Evolutionary conservation across 352 stramenopile species (phyloP).

Genomic region (Phytophthora sansomeana): DNA sequence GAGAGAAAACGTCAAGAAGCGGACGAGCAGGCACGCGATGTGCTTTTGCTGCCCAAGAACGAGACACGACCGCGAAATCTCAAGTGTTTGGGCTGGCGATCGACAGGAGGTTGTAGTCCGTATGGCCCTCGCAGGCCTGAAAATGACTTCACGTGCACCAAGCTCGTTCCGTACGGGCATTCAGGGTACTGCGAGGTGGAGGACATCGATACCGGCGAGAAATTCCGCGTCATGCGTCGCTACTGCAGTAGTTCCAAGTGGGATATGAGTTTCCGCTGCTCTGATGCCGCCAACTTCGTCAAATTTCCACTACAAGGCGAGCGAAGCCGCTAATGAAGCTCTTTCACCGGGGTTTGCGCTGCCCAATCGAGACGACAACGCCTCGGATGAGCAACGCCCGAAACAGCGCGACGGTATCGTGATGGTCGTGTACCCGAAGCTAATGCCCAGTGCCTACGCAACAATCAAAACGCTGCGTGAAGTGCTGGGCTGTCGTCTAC

Average conservation of each 20-base stretch:
- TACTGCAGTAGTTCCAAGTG: constrained; percentile 46
- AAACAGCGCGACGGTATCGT: constrained; percentile 48
- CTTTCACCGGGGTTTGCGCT: constrained; percentile 29
- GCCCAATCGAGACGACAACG: constrained; percentile 26
- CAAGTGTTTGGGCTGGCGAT: constrained; percentile 42
- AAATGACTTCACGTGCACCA: constrained; percentile 26
- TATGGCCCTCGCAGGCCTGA: constrained; percentile 33
- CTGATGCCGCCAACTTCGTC: constrained; percentile 54
- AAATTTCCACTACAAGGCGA: constrained; percentile 46
- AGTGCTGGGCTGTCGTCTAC: constrained; percentile 49
- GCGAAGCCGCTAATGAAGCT: constrained; percentile 25
- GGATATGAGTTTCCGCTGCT: constrained; percentile 53
- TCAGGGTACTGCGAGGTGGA: constrained; percentile 56
- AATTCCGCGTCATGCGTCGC: constrained; percentile 45
- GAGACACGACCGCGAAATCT: constrained; percentile 31
- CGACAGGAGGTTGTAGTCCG: constrained; percentile 36
- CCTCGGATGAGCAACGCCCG: not conserved
- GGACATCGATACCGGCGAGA: constrained; percentile 41
- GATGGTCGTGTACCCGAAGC: constrained; percentile 66
- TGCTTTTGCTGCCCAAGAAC: constrained; percentile 40
- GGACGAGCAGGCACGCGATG: constrained; percentile 38
- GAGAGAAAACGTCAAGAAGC: constrained; percentile 29
- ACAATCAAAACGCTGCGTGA: constrained; percentile 49
- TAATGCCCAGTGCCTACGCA: constrained; percentile 54
- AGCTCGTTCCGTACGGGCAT: constrained; percentile 34